Conservation (phyloP, 2,329 filamentous ascomycete species). For the Aureobasidium sp. region DNA sequence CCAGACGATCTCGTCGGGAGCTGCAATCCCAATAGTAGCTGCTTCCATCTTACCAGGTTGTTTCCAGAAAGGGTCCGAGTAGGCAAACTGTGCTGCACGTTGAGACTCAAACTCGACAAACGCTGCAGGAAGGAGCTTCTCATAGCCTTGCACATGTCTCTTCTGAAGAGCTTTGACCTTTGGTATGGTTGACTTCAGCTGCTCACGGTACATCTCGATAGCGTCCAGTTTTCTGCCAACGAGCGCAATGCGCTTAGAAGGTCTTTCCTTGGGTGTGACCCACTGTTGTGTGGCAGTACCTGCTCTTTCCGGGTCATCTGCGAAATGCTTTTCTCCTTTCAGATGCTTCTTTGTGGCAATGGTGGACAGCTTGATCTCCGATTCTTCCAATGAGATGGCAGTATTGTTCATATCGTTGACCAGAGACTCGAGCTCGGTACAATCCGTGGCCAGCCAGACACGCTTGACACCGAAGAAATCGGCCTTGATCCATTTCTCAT, state of each 20-base stretch:
- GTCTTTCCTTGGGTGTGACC: conserved; percentile 65
- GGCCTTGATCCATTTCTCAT: conserved; percentile 33
- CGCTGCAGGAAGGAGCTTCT: conserved; percentile 62
- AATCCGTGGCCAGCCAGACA: conserved; percentile 41
- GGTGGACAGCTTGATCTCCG: conserved; percentile 36
- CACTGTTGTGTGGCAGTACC: conserved; percentile 48
- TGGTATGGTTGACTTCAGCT: conserved; percentile 66
- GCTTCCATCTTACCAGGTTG: conserved; percentile 29
- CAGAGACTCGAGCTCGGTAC: conserved; percentile 36
- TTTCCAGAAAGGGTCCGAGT: conserved; percentile 43
- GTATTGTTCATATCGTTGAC: conserved; percentile 39
- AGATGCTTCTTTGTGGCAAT: conserved; percentile 26
- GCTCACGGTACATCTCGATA: conserved; percentile 75
- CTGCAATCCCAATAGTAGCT: conserved; percentile 35
- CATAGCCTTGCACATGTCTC: conserved; percentile 60
- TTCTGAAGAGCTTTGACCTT: conserved; percentile 53
- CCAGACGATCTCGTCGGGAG: conserved; percentile 38
- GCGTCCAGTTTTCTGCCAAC: conserved; percentile 82
- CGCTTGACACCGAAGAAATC: conserved; percentile 33
- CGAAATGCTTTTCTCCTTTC: conserved; percentile 23
- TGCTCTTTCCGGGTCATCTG: conserved; percentile 20
- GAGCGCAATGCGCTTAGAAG: conserved; percentile 48
- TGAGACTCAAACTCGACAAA: conserved; percentile 86
- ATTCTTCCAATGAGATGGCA: conserved; percentile 38
- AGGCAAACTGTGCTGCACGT: conserved; percentile 73